A percentile compares a stretch with the other conserved stretches of the same genome.
Conservation (phyloP, 2,329 filamentous ascomycete genomes). For the Talaromyces rugulosus region DNA sequence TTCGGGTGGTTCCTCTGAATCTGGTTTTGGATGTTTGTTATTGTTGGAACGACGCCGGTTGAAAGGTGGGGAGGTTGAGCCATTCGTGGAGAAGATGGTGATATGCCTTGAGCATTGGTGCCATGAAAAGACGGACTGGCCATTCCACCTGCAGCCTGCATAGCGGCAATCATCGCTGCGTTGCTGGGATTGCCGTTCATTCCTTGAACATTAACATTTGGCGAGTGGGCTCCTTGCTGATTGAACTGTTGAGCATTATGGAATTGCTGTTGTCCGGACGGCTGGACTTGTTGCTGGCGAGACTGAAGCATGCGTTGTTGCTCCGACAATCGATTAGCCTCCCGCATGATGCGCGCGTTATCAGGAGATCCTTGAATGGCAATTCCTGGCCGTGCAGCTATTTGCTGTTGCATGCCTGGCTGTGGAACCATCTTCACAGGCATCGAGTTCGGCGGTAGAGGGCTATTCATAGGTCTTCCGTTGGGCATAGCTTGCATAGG, state of each 20-base stretch:
- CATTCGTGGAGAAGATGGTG: slow-evolving; percentile 45
- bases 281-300: slow-evolving; percentile 37
- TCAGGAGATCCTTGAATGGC: slow-evolving; percentile 54
- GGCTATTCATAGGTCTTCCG: slow-evolving; percentile 42
- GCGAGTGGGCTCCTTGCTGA: slow-evolving; percentile 41
- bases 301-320: slow-evolving; percentile 60
- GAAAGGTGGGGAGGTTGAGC: slow-evolving; percentile 48
- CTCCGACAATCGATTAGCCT: slow-evolving; percentile 45
- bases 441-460: slow-evolving; percentile 52
- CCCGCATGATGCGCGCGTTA: slow-evolving; percentile 44
- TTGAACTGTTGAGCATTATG: slow-evolving; percentile 45
- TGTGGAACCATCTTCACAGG: slow-evolving; percentile 54
- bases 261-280: slow-evolving; percentile 36
- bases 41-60: slow-evolving; percentile 51
- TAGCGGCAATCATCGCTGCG: slow-evolving; percentile 41
- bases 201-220: slow-evolving; percentile 37
- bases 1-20: slow-evolving; percentile 50
- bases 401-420: slow-evolving; percentile 54
- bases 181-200: slow-evolving; percentile 18
- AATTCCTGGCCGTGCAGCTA: slow-evolving; percentile 34
- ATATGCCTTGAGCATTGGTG: slow-evolving; percentile 34
- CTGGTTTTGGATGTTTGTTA: slow-evolving; percentile 51
- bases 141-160: slow-evolving; percentile 41
- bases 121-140: slow-evolving; percentile 42
- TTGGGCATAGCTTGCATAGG: slow-evolving; percentile 40